Conservation (phyloP, 495 filamentous ascomycete genomes). For the Xylaria palmicola region DNA sequence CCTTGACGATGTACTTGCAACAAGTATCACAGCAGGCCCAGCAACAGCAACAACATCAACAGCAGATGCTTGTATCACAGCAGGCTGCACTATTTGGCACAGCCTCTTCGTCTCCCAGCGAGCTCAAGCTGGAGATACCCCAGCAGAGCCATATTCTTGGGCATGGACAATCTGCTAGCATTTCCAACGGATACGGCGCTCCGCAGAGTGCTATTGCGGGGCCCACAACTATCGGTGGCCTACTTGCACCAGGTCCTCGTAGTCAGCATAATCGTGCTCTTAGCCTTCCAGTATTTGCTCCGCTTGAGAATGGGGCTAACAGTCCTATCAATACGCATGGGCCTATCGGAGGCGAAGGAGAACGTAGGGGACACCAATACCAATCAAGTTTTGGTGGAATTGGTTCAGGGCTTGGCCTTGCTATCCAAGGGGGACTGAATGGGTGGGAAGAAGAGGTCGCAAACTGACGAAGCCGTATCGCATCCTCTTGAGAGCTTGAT, state of each 20-base stretch:
- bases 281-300: slow-evolving; percentile 68
- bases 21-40: slow-evolving; percentile 79
- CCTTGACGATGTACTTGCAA: slow-evolving; percentile 89
- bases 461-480: slow-evolving; percentile 32
- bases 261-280: slow-evolving; percentile 81
- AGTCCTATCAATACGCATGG: slow-evolving; percentile 47
- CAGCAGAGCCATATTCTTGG: slow-evolving; percentile 51
- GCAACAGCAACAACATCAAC: slow-evolving; percentile 71
- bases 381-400: slow-evolving; percentile 55
- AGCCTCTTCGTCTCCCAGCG: slow-evolving; percentile 55
- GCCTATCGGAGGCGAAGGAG: slow-evolving; percentile 35
- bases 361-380: slow-evolving; percentile 56
- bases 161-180: slow-evolving; percentile 62
- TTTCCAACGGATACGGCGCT: slow-evolving; percentile 54
- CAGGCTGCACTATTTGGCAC: slow-evolving; percentile 62
- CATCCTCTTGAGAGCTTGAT: neutral
- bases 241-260: slow-evolving; percentile 70
- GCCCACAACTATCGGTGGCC: slow-evolving; percentile 66
- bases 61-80: slow-evolving; percentile 58
- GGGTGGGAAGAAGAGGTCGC: slow-evolving; percentile 59
- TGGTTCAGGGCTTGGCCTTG: slow-evolving; percentile 49
- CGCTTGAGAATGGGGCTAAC: slow-evolving; percentile 50
- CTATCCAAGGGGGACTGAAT: slow-evolving; percentile 51
- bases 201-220: slow-evolving; percentile 53
- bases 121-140: slow-evolving; percentile 53